Conservation (phyloP, 208 protist genomes). For the Herpetomonas tarakana region DNA sequence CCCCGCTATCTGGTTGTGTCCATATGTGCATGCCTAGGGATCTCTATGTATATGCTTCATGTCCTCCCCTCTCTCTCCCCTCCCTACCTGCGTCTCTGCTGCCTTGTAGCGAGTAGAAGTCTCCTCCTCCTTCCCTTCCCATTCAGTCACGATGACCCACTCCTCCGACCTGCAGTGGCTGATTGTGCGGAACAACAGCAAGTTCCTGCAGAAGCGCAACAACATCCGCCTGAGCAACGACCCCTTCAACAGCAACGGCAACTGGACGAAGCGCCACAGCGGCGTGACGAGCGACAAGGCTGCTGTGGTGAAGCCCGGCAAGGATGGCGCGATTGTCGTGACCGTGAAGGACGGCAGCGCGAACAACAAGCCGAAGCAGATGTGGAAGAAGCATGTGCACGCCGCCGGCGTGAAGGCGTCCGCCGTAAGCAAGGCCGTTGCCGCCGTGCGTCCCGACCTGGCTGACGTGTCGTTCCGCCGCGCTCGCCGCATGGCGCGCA, state of each 20-base stretch:
- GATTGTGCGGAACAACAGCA: constrained; percentile 80
- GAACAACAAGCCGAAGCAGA: constrained; percentile 79
- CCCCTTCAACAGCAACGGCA: constrained; percentile 89
- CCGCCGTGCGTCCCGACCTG: constrained; percentile 77
- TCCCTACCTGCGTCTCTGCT: too few relatives aligned
- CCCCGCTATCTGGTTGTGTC: too few relatives aligned
- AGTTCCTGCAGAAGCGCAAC: constrained; percentile 83
- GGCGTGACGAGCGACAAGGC: constrained; percentile 76
- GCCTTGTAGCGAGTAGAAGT: constrained; percentile 7
- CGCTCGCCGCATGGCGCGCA: constrained; percentile 65
- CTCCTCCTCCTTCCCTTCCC: too few relatives aligned
- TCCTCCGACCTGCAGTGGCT: constrained; percentile 86
- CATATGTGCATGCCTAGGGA: too few relatives aligned
- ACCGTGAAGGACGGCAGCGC: constrained; percentile 65
- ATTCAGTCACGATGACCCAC: constrained; percentile 56
- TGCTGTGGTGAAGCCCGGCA: constrained; percentile 66
- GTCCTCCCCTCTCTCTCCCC: too few relatives aligned
- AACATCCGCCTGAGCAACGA: constrained; percentile 79
- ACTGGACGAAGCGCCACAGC: constrained; percentile 82
- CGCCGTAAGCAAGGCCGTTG: constrained; percentile 61
- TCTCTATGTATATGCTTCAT: too few relatives aligned
- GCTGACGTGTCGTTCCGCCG: constrained; percentile 76
- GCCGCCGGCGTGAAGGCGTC: constrained; percentile 73
- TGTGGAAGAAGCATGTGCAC: constrained; percentile 66
- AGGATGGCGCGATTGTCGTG: constrained; percentile 60